Evolutionary conservation across 2,329 filamentous ascomycete genomes (phyloP).

Genomic region (Myriosclerotinia curreyana): DNA sequence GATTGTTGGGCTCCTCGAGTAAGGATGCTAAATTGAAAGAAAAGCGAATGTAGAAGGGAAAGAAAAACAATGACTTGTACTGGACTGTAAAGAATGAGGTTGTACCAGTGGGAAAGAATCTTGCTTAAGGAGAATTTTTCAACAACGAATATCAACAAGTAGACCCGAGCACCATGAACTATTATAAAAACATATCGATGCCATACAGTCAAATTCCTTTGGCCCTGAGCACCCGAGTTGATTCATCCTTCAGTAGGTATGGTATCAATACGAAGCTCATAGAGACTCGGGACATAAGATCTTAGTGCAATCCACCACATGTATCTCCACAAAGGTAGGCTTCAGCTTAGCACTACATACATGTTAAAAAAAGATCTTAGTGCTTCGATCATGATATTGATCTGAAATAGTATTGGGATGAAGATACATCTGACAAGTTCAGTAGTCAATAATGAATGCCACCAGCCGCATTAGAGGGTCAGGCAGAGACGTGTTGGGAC

Average conservation of each 20-base stretch:
- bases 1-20: background rate
- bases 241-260: background rate
- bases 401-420: background rate
- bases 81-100: constrained; percentile 3
- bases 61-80: background rate
- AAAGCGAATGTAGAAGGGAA: background rate
- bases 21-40: background rate
- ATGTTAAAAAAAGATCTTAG: background rate
- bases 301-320: background rate
- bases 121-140: constrained; percentile 1
- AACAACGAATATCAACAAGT: constrained; percentile 1
- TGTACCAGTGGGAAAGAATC: constrained; percentile 6
- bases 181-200: background rate
- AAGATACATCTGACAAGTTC: constrained; percentile 3
- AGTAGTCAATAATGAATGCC: background rate
- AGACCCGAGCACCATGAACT: background rate
- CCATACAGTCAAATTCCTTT: constrained; percentile 1
- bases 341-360: background rate
- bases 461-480: background rate
- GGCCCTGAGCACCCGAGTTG: background rate
- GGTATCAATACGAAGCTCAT: background rate
- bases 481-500: background rate
- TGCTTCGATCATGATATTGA: background rate
- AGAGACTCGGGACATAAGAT: constrained; percentile 1
- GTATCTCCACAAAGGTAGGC: constrained; percentile 1